Conservation (phyloP, 176 grass and related monocot species). For the Paspalum vaginatum region DNA sequence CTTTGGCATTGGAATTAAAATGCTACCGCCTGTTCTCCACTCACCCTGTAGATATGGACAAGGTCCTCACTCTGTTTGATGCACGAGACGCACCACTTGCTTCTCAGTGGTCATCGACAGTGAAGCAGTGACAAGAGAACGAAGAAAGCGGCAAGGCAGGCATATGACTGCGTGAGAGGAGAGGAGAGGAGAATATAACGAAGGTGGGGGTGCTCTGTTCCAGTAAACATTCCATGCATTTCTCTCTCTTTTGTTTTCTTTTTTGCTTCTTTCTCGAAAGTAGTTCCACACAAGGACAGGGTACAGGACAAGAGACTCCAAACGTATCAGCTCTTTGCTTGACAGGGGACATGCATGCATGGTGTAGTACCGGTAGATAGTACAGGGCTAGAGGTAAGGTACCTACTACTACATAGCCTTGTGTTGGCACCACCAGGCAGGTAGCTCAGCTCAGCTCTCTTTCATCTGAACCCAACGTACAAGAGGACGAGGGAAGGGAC, state of each 20-base stretch:
- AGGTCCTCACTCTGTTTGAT: slow-evolving; percentile 2
- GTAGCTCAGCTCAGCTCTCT: too few relatives aligned
- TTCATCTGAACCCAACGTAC: too few relatives aligned
- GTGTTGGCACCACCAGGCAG: too few relatives aligned
- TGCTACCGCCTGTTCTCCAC: not conserved
- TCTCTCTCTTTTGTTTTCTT: slow-evolving; percentile 2
- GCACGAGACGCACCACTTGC: not conserved
- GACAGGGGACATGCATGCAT: slow-evolving; percentile 6
- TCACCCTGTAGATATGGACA: not conserved
- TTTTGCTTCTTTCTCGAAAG: slow-evolving; percentile 34
- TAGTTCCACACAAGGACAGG: slow-evolving; percentile 42
- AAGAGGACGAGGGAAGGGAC: not conserved
- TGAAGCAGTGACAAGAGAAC: not conserved
- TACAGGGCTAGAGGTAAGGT: not conserved
- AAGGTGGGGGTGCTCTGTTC: too few relatives aligned
- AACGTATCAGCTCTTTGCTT: slow-evolving; percentile 25
- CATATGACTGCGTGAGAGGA: not conserved
- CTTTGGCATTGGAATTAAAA: slow-evolving; percentile 17
- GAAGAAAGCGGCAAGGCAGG: not conserved
- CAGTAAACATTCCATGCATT: slow-evolving; percentile 34
- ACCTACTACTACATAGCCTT: too few relatives aligned
- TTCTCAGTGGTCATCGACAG: not conserved
- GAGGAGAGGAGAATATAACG: not conserved
- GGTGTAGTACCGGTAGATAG: slow-evolving; percentile 17
- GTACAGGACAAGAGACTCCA: slow-evolving; percentile 34